Conservation (phyloP, 2,329 filamentous ascomycete genomes). For the Teratosphaeria gauchensis region DNA sequence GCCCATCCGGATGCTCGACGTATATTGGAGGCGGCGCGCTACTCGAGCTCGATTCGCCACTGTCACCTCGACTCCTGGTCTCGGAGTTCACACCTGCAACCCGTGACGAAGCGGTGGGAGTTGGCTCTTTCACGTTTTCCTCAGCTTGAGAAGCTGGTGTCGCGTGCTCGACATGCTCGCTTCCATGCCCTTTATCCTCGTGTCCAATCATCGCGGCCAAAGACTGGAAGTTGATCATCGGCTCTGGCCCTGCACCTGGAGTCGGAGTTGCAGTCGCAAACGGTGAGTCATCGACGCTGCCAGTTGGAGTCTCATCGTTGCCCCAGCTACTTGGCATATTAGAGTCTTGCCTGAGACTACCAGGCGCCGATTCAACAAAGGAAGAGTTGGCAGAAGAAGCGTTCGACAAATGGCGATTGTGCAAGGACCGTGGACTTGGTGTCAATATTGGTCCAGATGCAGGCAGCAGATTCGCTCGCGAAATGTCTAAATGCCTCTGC, state of each 20-base stretch:
- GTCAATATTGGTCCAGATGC: conserved; percentile 17
- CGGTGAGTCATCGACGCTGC: conserved; percentile 21
- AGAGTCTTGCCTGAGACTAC: conserved; percentile 17
- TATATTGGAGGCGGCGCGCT: conserved; percentile 16
- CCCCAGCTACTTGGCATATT: conserved; percentile 39
- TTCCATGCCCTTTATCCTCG: conserved; percentile 40
- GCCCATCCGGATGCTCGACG: conserved; percentile 10
- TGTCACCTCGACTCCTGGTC: conserved; percentile 19
- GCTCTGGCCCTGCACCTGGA: conserved; percentile 50
- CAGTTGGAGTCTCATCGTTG: conserved; percentile 37
- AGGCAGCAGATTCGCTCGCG: conserved; percentile 33
- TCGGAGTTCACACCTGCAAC: background rate
- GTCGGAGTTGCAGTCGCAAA: conserved; percentile 37
- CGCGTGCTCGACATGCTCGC: conserved; percentile 33
- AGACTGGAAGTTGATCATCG: conserved; percentile 87
- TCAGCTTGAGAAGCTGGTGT: conserved; percentile 10
- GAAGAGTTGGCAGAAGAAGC: conserved; percentile 78
- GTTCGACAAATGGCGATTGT: conserved; percentile 76
- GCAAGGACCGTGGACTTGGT: conserved; percentile 28
- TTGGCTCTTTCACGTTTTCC: conserved; percentile 13
- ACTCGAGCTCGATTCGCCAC: conserved; percentile 18
- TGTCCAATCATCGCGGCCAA: conserved; percentile 74
- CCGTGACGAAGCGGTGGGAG: conserved; percentile 8
- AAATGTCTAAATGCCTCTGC: conserved; percentile 38
- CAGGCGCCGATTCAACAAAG: conserved; percentile 54